Base-by-base conservation (phyloP, 345 rosid species). In the Salix brachista region DNA sequence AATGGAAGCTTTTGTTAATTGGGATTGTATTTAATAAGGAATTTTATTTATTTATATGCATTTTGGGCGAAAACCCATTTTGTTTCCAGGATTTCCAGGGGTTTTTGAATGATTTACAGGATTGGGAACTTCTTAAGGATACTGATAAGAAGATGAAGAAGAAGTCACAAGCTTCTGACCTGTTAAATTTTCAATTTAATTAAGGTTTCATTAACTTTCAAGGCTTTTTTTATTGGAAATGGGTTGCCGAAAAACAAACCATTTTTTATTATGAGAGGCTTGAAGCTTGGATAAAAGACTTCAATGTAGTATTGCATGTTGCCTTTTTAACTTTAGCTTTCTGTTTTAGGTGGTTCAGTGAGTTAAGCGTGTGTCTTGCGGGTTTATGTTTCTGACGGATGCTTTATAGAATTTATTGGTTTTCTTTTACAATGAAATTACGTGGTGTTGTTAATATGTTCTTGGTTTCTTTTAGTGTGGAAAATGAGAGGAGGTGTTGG, bases 21-120 rank as follows among this genome's bases (percentile, higher is more conserved):
- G 30, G 30, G 30, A 28, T 28, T 28, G 30, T 28, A 28, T 28
- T 28, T 28, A 28, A 28, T 28, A 28, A 28, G 30, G 30, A 2
- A 28, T 28, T 28, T 28, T 65, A 58, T 39, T 75, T 75, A 11
- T 37, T 44, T 60, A 34, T 52, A 18, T 67, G 8, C 23, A 62
- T 52, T 78, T 50, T 69, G 56, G 21, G 34, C 68, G 75, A 36
- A 60, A 75, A 67, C 37, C 60, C 26, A 34, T 42, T 32, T 32
- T 77, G 73, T 74, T 78, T 72, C 74, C 91, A 92, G 97, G 94
- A 90, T 85, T 90, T 92, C 91, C 87, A 86, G 93, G 94, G 97
- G 67, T 89, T 93, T 85, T 84, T 95, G 83, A 91, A 91, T 90
- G 89, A 93, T 82, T 90, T 95, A 93, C 94, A 91, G 94, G 99